These are phyloP conservation scores for Xylariaceae sp. DNA, from an alignment of 2,329 filamentous ascomycete species.

Conservation along the genomic window DNA sequence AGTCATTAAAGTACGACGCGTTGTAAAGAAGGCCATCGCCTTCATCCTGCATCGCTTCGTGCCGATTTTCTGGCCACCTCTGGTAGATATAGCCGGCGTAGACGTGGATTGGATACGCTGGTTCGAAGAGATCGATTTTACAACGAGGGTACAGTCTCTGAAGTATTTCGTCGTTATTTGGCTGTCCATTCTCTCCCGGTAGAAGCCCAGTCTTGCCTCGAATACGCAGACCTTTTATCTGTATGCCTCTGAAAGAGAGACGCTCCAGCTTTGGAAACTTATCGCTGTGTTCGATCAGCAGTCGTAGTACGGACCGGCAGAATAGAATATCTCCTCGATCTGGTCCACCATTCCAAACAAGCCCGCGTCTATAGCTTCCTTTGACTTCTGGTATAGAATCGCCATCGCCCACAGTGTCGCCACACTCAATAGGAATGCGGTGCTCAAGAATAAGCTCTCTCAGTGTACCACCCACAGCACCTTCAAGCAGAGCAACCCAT, in stretches of 20 bases:
- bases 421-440: not conserved
- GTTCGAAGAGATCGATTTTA: not conserved
- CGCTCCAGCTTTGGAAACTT: not conserved
- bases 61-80: not conserved
- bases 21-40: not conserved
- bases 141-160: not conserved
- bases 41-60: not conserved
- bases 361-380: not conserved
- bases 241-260: not conserved
- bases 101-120: not conserved
- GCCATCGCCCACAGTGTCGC: not conserved
- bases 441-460: not conserved
- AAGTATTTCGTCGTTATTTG: not conserved
- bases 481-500: not conserved
- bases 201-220: not conserved
- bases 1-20: not conserved
- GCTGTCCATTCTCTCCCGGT: not conserved
- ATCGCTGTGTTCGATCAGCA: not conserved
- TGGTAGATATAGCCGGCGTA: not conserved
- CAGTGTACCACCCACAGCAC: not conserved
- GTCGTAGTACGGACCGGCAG: not conserved
- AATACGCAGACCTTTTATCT: not conserved
- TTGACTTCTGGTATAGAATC: not conserved
- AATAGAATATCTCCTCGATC: not conserved
- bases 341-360: not conserved